Evolutionary conservation across 2,329 filamentous ascomycete genomes (phyloP).

Genomic region (Hawksworthiomyces lignivorus): DNA sequence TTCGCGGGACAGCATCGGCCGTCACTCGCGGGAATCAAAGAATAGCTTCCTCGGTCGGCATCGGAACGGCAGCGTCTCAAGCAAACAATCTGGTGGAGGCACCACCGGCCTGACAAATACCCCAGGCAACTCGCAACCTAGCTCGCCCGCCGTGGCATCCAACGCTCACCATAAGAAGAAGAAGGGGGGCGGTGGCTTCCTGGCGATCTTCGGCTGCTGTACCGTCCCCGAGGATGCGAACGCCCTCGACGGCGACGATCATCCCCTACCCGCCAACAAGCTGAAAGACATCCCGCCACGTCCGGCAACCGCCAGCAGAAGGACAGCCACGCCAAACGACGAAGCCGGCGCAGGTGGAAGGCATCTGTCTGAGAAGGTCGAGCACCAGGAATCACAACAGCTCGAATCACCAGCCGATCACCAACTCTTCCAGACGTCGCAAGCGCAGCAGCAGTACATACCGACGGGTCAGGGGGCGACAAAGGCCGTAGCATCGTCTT

Average conservation of each 20-base stretch:
- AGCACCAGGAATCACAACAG: constrained; percentile 22
- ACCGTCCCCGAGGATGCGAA: constrained; percentile 53
- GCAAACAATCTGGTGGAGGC: constrained; percentile 51
- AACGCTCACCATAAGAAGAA: constrained; percentile 39
- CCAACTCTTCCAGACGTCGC: constrained; percentile 12
- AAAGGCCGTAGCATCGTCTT: constrained; percentile 24
- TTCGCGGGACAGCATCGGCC: constrained; percentile 53
- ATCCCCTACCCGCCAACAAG: constrained; percentile 47
- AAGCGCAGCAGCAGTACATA: constrained; percentile 16
- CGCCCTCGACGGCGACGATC: constrained; percentile 42
- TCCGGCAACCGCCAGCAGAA: constrained; percentile 46
- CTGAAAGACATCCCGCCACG: constrained; percentile 48
- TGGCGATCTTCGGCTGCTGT: constrained; percentile 61
- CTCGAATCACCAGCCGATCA: constrained; percentile 2
- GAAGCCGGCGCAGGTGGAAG: constrained; percentile 32
- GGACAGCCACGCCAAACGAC: constrained; percentile 45
- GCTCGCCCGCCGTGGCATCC: constrained; percentile 40
- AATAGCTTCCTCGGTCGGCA: constrained; percentile 55
- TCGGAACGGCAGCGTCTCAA: constrained; percentile 61
- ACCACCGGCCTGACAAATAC: constrained; percentile 45
- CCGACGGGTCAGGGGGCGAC: constrained; percentile 2
- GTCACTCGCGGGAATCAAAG: constrained; percentile 58
- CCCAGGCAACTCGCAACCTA: constrained; percentile 42
- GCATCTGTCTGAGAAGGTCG: constrained; percentile 43
- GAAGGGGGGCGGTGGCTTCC: constrained; percentile 40